Conservation (phyloP, 2,329 filamentous ascomycete species). For the Pyrenophora tritici-repentis region DNA sequence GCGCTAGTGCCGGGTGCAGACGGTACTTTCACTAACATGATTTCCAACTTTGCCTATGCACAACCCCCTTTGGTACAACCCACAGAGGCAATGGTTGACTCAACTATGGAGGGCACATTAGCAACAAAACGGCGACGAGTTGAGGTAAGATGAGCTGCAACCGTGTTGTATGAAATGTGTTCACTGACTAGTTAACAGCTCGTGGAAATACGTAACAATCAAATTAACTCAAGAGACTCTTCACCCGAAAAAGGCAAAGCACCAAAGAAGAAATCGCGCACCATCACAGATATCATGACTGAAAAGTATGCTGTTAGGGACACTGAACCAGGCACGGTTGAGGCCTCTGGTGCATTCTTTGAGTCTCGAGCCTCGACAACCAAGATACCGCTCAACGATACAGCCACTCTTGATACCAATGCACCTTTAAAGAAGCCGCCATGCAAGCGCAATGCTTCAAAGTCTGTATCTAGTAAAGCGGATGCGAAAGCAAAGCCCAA, state of each 20-base stretch:
- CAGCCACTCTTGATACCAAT: slow-evolving; percentile 5
- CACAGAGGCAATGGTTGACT: neutral
- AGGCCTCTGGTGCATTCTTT: slow-evolving; percentile 33
- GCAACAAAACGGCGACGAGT: slow-evolving; percentile 37
- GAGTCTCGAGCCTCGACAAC: slow-evolving; percentile 22
- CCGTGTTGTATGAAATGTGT: neutral
- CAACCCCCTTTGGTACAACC: slow-evolving; percentile 18
- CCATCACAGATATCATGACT: slow-evolving; percentile 47
- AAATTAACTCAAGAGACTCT: slow-evolving; percentile 24
- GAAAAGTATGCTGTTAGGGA: slow-evolving; percentile 37
- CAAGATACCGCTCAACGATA: slow-evolving; percentile 37
- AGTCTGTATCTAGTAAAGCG: slow-evolving; percentile 19
- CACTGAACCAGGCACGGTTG: slow-evolving; percentile 4
- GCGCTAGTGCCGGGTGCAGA: slow-evolving; percentile 5
- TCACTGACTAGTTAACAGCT: slow-evolving; percentile 19
- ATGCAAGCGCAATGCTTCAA: slow-evolving; percentile 30
- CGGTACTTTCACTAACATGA: slow-evolving; percentile 31
- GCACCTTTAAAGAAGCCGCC: slow-evolving; percentile 21
- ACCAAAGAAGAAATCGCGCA: slow-evolving; percentile 47
- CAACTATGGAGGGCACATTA: slow-evolving; percentile 8
- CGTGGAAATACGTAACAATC: slow-evolving; percentile 34
- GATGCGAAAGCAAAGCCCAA: slow-evolving; percentile 27
- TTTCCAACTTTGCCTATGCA: slow-evolving; percentile 39
- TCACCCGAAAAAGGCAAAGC: slow-evolving; percentile 43
- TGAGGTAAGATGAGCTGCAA: slow-evolving; percentile 23